Evolutionary conservation across 495 filamentous ascomycete species (phyloP), one percentile per base, ranked within the genome.

Genomic region (Oleoguttula mirabilis): DNA sequence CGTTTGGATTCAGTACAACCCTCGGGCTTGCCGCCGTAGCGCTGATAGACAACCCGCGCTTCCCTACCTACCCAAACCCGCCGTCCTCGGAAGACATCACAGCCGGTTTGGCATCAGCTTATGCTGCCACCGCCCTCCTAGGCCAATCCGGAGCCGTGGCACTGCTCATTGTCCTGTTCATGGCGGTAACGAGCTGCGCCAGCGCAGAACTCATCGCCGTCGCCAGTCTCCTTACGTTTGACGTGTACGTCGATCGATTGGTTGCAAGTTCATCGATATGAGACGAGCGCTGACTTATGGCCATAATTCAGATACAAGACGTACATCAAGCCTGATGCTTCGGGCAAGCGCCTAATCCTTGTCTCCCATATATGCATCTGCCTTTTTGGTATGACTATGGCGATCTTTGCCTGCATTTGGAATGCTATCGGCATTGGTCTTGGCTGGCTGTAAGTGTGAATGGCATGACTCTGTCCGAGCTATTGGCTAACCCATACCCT

Each of bases 311-410:
- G n/a, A n/a, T n/a, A n/a, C n/a, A 55, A 52, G 21, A 28, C 48
- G 10, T 58, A 58, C 36, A 47, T 58, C 34, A 48, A 58, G 20
- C 51, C 51, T 4, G 38, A 28, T 10, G 55, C 55, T 3, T 34
- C 48, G 12, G 45, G 48, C 2, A 33, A 43, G 3, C 42, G 50
- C 23, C 48, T 58, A 16, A 58, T 58, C 25, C 45, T 52, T 23
- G 41, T 58, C 38, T 42, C 34, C 3, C 55, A 58, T 30, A 30
- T 52, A 25, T 52, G 51, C 47, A 58, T 55, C 27, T 52, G 52
- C 30, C 39, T 58, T 4, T 58, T 55, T 35, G 52, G 52, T 8
- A 17, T 74, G 4, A 57, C 71, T 17, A 60, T 73, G 20, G 65
- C 68, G 10, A 50, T 54, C 22, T 58, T 51, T 43, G 57, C 57